Base-by-base conservation (phyloP, 2,329 filamentous ascomycete species). In the Aspergillus pseudoterreus region DNA sequence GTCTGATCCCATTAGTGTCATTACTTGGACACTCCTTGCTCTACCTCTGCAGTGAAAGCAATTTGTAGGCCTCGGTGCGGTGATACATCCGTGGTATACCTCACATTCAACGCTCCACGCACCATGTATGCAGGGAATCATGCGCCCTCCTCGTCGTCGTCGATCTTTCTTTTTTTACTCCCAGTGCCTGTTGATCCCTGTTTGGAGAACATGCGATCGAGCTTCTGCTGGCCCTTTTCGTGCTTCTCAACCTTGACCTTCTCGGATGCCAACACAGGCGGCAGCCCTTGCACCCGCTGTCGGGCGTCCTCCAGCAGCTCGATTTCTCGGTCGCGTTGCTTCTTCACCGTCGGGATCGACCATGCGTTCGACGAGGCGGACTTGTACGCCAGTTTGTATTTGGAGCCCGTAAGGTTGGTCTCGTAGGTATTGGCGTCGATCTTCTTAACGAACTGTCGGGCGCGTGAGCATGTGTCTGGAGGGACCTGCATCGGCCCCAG, bases 371-470 rank as follows among this genome's bases (percentile, higher is more conserved):
- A 58, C 6, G 57, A 50, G 5, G 57, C 60, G 2, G 58, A 59
- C 45, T 67, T 70, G 45, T 71, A 67, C 27, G 67, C 67, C 44
- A 71, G 56, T 51, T 70, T 71, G 48, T 70, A 70, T 50, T 70
- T 70, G 4, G 65, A 65, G 1, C 67, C 68, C 9, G 58, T 58
- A 10, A 70, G 53, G 45, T 63, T 60, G 9, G 68, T 70, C 50
- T 68, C 63, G 48, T 71, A 71, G 1, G 67, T 68, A 41, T 71
- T 71, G 14, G 66, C 66, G 49, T 71, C 68, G 36, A 65, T 43
- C 47, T 71, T 71, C 45, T 60, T 61, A 27, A 71, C 68, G 55
- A 66, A 60, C 67, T 69, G 36, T 21, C 8, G 27, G 3, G 27
- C n/a, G 35, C 35, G 12, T 38, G 14, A n/a, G 35, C 35, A 15